phyloP scores from a whole-genome alignment of 2,329 filamentous ascomycete species.

The Achaetomium macrosporum region DNA sequence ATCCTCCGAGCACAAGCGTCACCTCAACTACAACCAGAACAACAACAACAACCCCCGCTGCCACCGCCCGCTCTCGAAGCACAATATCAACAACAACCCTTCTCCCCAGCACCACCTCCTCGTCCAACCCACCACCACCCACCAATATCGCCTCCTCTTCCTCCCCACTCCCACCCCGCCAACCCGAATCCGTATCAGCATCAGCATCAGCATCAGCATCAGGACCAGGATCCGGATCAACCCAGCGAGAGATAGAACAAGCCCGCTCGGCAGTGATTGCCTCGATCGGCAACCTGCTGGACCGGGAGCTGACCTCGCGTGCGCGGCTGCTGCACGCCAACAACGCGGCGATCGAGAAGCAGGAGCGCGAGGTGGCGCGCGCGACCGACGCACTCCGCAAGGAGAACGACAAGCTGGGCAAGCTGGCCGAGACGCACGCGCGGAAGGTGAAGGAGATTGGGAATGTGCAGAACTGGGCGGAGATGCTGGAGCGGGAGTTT shows the following conservation, averaged over 20 bases:
- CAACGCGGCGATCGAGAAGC: conserved; percentile 56
- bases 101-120: neutral
- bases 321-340: conserved; percentile 66
- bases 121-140: neutral
- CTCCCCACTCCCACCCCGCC: neutral
- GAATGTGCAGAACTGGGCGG: conserved; percentile 81
- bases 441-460: conserved; percentile 69
- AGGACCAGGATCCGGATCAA: too few species aligned
- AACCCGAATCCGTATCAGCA: too few species aligned
- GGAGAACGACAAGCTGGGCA: conserved; percentile 61
- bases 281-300: conserved; percentile 63
- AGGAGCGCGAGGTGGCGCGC: conserved; percentile 59
- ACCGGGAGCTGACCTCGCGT: conserved; percentile 61
- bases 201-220: too few species aligned
- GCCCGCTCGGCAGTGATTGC: conserved; percentile 56
- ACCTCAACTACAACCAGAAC: neutral
- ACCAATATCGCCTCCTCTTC: neutral
- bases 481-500: conserved; percentile 68
- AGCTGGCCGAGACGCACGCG: conserved; percentile 56
- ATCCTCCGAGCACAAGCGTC: neutral
- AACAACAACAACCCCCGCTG: neutral
- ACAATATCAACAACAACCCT: neutral
- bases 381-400: conserved; percentile 55
- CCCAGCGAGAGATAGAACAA: conserved; percentile 37
- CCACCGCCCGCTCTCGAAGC: neutral